These are phyloP conservation scores for Aspergillus hortae DNA, from an alignment of 2,329 filamentous ascomycete species.

Conservation along the genomic window DNA sequence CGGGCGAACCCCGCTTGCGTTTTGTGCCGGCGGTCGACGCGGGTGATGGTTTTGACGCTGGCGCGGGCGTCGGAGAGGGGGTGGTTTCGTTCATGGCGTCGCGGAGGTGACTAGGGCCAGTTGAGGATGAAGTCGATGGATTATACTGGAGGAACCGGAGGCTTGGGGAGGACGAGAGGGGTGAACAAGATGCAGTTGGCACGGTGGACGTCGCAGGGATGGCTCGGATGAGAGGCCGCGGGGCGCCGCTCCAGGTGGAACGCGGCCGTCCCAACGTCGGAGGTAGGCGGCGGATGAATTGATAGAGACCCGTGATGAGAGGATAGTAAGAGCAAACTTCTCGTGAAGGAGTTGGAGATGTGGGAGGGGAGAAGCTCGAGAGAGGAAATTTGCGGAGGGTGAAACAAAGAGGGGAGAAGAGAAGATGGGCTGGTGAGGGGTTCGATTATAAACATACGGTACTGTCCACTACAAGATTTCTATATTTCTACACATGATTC, in stretches of 20 bases:
- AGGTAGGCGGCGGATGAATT: constrained; percentile 20
- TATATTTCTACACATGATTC: no score
- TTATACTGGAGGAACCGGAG: not conserved
- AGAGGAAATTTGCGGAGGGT: not conserved
- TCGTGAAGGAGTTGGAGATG: not conserved
- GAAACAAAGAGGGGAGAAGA: not conserved
- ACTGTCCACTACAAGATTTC: no score
- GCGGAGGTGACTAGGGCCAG: not conserved
- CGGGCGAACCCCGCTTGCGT: constrained; percentile 50
- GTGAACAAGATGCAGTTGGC: constrained; percentile 5
- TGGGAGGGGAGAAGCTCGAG: not conserved
- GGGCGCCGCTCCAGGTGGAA: constrained; percentile 23
- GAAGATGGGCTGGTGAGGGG: no score
- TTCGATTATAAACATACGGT: no score
- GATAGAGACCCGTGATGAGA: constrained; percentile 8
- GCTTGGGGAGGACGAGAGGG: not conserved
- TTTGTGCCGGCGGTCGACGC: constrained; percentile 48
- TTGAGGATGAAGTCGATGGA: not conserved
- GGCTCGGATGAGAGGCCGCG: constrained; percentile 16
- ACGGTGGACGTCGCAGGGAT: constrained; percentile 8
- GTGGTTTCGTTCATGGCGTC: constrained; percentile 29
- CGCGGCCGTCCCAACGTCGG: constrained; percentile 24
- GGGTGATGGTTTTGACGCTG: constrained; percentile 24
- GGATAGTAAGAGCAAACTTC: not conserved
- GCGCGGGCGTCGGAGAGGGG: constrained; percentile 33